phyloP scores from a whole-genome alignment of 2,329 filamentous ascomycete genomes.

The Xylaria sp. region DNA sequence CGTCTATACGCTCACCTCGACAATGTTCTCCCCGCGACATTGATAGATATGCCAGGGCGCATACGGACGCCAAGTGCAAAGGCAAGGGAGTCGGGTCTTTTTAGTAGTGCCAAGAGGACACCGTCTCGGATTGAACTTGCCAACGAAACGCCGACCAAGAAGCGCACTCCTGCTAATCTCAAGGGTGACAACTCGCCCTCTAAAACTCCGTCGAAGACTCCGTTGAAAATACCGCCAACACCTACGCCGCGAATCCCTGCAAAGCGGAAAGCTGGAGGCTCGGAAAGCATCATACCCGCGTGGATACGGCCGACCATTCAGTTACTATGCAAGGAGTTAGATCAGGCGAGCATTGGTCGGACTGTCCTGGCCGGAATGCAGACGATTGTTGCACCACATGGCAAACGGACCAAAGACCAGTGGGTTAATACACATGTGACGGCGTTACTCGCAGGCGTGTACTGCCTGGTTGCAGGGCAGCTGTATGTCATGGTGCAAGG shows the following conservation, averaged over 20 bases:
- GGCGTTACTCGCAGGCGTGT: constrained; percentile 54
- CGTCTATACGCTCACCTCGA: constrained; percentile 78
- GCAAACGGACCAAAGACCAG: constrained; percentile 42
- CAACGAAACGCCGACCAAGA: constrained; percentile 42
- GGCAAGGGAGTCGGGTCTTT: constrained; percentile 33
- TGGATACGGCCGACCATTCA: constrained; percentile 69
- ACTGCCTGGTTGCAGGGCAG: constrained; percentile 53
- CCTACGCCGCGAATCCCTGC: constrained; percentile 17
- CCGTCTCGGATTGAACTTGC: constrained; percentile 40
- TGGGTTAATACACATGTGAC: constrained; percentile 47
- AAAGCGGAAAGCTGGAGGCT: constrained; percentile 31
- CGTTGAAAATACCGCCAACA: constrained; percentile 27
- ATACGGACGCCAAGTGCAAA: constrained; percentile 34
- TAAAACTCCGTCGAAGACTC: constrained; percentile 33
- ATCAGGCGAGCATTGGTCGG: constrained; percentile 57
- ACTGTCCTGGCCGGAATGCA: constrained; percentile 72
- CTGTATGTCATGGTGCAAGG: constrained; percentile 39
- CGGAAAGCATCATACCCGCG: constrained; percentile 40
- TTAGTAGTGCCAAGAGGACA: constrained; percentile 32
- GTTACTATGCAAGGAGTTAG: constrained; percentile 57
- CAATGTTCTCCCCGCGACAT: constrained; percentile 52
- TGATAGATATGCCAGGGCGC: constrained; percentile 23
- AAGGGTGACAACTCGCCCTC: constrained; percentile 38
- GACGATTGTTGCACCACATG: constrained; percentile 42
- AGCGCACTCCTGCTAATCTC: constrained; percentile 39